phyloP scores from a whole-genome alignment of 768 basidiomycete genomes.

The Calocera cornea region DNA sequence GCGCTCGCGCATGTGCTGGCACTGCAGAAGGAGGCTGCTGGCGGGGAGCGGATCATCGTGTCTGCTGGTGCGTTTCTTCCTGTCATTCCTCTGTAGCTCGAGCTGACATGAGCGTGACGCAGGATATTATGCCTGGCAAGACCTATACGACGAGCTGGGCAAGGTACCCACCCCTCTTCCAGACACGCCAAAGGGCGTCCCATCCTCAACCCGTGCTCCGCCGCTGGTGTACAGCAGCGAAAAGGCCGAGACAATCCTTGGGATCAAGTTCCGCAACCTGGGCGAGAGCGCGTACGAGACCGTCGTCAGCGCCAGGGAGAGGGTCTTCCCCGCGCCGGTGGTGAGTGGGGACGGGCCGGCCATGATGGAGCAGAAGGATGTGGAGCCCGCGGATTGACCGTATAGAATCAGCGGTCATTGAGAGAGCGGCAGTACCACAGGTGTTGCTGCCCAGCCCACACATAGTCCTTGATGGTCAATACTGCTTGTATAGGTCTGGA shows the following conservation, averaged over 20 bases:
- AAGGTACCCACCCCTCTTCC: background rate
- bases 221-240: background rate
- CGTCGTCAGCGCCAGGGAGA: background rate
- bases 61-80: background rate
- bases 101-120: background rate
- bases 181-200: background rate
- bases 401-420: no score
- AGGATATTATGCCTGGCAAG: background rate
- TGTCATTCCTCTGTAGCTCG: background rate
- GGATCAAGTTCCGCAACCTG: background rate
- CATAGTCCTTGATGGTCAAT: no score
- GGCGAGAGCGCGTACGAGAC: background rate
- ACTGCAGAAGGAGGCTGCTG: constrained; percentile 16
- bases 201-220: background rate
- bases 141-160: background rate
- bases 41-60: constrained; percentile 14
- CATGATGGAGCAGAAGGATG: background rate
- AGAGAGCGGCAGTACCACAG: no score
- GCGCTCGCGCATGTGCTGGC: constrained; percentile 23
- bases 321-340: background rate
- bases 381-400: background rate
- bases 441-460: no score
- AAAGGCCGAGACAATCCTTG: background rate
- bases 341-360: background rate
- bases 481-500: no score